Evolutionary conservation across 345 rosid species (phyloP).

Genomic region (Eutrema yunnanense): DNA sequence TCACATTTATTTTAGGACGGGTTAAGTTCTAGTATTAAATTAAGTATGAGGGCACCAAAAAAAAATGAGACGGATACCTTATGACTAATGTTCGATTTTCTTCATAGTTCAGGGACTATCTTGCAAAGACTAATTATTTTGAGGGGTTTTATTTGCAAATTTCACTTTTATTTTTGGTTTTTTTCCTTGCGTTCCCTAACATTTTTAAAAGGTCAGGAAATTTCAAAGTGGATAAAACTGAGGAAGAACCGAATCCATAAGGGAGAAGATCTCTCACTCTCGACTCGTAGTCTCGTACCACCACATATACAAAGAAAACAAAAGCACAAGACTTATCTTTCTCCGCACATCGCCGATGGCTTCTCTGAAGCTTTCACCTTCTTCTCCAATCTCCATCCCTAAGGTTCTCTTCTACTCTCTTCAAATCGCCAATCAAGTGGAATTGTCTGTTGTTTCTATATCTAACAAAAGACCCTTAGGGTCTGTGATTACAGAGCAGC

Average conservation of each 20-base stretch:
- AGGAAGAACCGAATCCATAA: slow-evolving; percentile 12
- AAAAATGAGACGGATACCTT: too few species aligned
- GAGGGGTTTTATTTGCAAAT: neutral
- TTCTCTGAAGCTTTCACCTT: slow-evolving; percentile 56
- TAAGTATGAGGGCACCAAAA: too few species aligned
- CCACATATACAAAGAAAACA: slow-evolving; percentile 16
- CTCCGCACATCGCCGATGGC: slow-evolving; percentile 44
- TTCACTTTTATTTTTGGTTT: neutral
- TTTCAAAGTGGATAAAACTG: slow-evolving; percentile 27
- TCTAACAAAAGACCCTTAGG: slow-evolving; percentile 14
- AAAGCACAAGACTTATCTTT: neutral
- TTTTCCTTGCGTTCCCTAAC: neutral
- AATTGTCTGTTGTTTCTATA: neutral
- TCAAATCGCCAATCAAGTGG: neutral
- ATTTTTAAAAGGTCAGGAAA: slow-evolving; percentile 28
- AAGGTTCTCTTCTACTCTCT: slow-evolving; percentile 38
- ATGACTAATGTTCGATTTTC: neutral
- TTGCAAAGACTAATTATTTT: neutral
- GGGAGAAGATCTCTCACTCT: slow-evolving; percentile 8
- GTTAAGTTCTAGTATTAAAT: too few species aligned
- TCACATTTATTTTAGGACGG: too few species aligned
- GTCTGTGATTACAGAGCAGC: slow-evolving; percentile 35
- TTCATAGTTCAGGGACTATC: neutral
- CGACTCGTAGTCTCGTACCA: neutral
- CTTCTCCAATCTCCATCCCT: slow-evolving; percentile 49